Base-by-base conservation (phyloP, 23 red algal species). In the Rhodosorus marinus region DNA sequence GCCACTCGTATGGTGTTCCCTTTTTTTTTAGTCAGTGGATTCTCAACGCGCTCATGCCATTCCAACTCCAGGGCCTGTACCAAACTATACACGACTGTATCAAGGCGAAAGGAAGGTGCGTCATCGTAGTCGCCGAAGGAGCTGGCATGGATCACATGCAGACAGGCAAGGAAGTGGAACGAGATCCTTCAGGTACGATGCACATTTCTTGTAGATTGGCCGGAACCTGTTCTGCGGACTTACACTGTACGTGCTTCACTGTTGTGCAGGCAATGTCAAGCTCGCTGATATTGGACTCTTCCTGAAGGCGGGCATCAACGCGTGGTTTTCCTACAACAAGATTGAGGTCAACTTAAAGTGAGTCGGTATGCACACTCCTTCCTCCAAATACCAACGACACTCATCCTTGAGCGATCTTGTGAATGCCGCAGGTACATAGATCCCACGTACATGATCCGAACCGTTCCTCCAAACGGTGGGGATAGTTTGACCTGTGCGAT, bases 261-360 rank as follows among this genome's bases (percentile, higher is more conserved):
- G n/a, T n/a, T n/a, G n/a, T n/a, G n/a, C n/a, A n/a, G 90, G 90
- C 27, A 98, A 98, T 56, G 66, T 73, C 47, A 98, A 98, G 59
- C 60, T 80, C 26, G 35, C 49, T 20, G 78, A 98, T 36, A 82
- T 98, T 34, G 90, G 90, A 24, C 78, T 74, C 26, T 98, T 58
- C 50, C 63, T 98, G 15, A 81, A 78, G 54, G 8, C 26, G 33
- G 57, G 70, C 21, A 74, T 98, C 24, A 51, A 75, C 23, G 43
- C 19, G 19, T 49, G 74, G 6, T 84, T 80, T 52, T 55, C 50
- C 9, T 56, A 52, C 25, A 23, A 40, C 5, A 46, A 50, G 0
- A 65, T 59, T 7, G 90, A 98, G 57, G 64, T 98, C 23, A 83
- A 73, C 36, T 49, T 98, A 36, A 98, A 98, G 53, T 33, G 90